These are phyloP conservation scores for Pyrenopolyporus hunteri DNA, from an alignment of 495 filamentous ascomycete genomes.

Conservation along the genomic window DNA sequence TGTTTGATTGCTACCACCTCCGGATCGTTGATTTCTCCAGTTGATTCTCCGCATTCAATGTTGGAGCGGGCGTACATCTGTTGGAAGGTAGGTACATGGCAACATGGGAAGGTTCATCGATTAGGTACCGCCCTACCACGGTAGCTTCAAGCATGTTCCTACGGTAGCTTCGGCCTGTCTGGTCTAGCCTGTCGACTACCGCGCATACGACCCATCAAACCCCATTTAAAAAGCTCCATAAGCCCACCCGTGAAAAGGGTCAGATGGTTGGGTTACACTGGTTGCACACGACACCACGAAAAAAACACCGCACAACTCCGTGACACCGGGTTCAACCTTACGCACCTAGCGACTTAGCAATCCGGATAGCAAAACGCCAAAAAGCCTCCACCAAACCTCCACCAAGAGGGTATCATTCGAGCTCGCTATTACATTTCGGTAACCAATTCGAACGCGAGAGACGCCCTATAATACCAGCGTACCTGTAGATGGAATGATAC, in stretches of 20 bases:
- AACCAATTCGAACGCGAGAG: slow-evolving; percentile 36
- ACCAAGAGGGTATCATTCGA: slow-evolving; percentile 19
- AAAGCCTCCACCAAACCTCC: neutral
- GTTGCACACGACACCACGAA: slow-evolving; percentile 26
- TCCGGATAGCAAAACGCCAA: slow-evolving; percentile 1
- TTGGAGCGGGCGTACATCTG: no score
- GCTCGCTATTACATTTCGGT: slow-evolving; percentile 33
- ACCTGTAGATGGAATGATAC: slow-evolving; percentile 10
- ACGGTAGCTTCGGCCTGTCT: slow-evolving; percentile 20
- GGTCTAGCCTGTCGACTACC: slow-evolving; percentile 27
- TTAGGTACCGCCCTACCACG: slow-evolving; percentile 24
- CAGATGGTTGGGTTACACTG: slow-evolving; percentile 33
- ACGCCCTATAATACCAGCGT: slow-evolving; percentile 15
- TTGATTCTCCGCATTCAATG: no score
- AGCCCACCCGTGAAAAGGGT: slow-evolving; percentile 25
- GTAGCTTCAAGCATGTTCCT: no score
- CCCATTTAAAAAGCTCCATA: slow-evolving; percentile 13
- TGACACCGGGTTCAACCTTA: slow-evolving; percentile 9
- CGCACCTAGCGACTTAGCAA: neutral
- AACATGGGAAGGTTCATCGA: slow-evolving; percentile 27
- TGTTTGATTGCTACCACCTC: slow-evolving; percentile 4
- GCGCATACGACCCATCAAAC: slow-evolving; percentile 27
- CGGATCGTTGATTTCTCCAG: no score
- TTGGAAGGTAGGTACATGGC: no score
- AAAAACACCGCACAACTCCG: slow-evolving; percentile 37